A percentile compares a stretch with the other conserved stretches of the same genome.
These are phyloP conservation scores for Piromyces finnis DNA, from an alignment of 192 early-diverging fungal genomes.

Conservation along the genomic window DNA sequence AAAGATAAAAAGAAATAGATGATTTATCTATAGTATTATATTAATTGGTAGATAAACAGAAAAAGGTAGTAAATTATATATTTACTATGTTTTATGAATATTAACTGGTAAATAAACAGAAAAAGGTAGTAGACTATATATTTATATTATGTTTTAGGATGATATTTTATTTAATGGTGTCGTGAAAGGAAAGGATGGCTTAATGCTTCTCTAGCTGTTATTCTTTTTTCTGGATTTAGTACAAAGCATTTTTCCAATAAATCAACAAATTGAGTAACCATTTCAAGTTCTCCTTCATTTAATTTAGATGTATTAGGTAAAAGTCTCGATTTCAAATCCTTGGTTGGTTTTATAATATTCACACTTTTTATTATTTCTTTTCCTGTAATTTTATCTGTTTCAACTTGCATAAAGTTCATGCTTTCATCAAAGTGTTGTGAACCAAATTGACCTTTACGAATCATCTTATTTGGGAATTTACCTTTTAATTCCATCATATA, in stretches of 20 bases:
- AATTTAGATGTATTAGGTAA: slow-evolving; percentile 25
- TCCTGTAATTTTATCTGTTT: neutral
- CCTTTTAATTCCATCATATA: slow-evolving; percentile 90
- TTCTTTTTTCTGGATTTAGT: slow-evolving; percentile 74
- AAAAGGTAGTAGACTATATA: no score
- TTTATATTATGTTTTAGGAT: no score
- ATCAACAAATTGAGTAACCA: slow-evolving; percentile 54
- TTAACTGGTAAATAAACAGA: no score
- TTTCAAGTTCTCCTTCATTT: slow-evolving; percentile 32
- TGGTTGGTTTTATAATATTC: slow-evolving; percentile 37
- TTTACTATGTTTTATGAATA: no score
- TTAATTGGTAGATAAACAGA: no score
- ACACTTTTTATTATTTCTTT: slow-evolving; percentile 48
- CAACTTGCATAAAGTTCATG: slow-evolving; percentile 33
- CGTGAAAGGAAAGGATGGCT: slow-evolving; percentile 52
- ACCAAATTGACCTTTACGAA: slow-evolving; percentile 66
- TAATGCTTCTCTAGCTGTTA: slow-evolving; percentile 71
- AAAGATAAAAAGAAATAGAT: no score
- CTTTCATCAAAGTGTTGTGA: slow-evolving; percentile 76
- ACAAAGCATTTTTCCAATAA: slow-evolving; percentile 69
- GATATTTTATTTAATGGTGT: neutral
- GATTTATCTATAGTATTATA: no score
- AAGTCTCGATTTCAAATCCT: slow-evolving; percentile 53
- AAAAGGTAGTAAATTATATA: no score
- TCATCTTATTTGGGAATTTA: slow-evolving; percentile 62